Conservation (phyloP, 192 early-diverging fungal species). For the Rhizophagus sp. region DNA sequence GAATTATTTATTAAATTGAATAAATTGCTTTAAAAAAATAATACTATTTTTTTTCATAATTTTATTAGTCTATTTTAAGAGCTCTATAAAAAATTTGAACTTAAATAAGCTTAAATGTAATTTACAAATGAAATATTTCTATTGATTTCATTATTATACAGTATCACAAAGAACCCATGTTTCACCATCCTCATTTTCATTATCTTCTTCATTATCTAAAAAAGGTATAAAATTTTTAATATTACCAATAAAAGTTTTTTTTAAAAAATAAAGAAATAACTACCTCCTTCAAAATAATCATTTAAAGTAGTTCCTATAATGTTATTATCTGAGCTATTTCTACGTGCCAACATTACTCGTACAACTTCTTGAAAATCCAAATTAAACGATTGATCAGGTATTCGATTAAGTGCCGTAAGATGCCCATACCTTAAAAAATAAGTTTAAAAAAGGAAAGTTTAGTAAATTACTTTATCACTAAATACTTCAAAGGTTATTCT, state of each 20-base stretch:
- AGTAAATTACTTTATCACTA: neutral
- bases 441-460: neutral
- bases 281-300: slow-evolving; percentile 28
- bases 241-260: neutral
- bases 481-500: neutral
- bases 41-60: too few species aligned
- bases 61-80: too few species aligned
- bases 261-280: neutral
- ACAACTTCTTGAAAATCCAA: slow-evolving; percentile 23
- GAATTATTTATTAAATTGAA: neutral
- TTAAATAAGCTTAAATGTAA: neutral
- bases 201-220: slow-evolving; percentile 23
- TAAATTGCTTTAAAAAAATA: neutral
- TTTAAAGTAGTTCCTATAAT: slow-evolving; percentile 9
- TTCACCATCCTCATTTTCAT: slow-evolving; percentile 11
- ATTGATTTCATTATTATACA: slow-evolving; percentile 4
- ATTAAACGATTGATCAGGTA: slow-evolving; percentile 21
- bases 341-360: slow-evolving; percentile 11
- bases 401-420: slow-evolving; percentile 13
- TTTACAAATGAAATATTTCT: neutral
- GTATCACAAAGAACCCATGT: slow-evolving; percentile 22
- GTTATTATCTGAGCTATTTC: neutral
- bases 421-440: slow-evolving; percentile 8
- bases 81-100: neutral
- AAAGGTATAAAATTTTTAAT: neutral